These are phyloP conservation scores for Basipetospora sp. DNA, from an alignment of 2,329 filamentous ascomycete genomes.

Conservation along the genomic window DNA sequence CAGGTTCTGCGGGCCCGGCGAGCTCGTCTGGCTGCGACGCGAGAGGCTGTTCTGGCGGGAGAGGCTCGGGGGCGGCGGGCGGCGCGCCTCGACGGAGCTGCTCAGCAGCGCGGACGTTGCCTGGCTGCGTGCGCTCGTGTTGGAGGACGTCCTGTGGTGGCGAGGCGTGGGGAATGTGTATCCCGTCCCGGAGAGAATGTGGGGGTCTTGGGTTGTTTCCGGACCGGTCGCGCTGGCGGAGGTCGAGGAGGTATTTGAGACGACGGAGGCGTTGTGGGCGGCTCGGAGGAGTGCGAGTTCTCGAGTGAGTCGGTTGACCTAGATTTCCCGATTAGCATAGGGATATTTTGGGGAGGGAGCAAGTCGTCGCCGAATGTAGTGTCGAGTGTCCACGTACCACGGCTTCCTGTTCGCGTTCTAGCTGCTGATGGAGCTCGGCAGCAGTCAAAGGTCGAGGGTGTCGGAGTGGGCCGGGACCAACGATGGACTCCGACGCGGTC, in stretches of 20 bases:
- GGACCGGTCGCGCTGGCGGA: conserved; percentile 38
- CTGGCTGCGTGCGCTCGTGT: conserved; percentile 38
- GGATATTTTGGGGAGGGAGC: too few relatives aligned
- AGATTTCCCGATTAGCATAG: conserved; percentile 1
- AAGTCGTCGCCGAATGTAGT: too few relatives aligned
- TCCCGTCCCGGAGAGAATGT: conserved; percentile 41
- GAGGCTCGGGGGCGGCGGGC: conserved; percentile 28
- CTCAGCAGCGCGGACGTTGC: conserved; percentile 23
- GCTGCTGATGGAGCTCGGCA: conserved; percentile 72
- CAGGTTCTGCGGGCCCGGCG: conserved; percentile 20
- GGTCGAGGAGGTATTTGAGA: conserved; percentile 49
- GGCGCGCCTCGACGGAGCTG: conserved; percentile 21
- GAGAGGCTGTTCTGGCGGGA: conserved; percentile 18
- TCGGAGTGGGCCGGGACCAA: conserved; percentile 58
- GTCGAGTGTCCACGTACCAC: conserved; percentile 43
- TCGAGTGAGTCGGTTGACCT: conserved; percentile 86
- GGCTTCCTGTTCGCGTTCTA: conserved; percentile 91
- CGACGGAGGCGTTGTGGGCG: conserved; percentile 51
- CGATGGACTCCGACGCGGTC: conserved; percentile 25
- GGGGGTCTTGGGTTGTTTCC: conserved; percentile 33
- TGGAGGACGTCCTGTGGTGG: conserved; percentile 45
- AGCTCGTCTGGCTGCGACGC: conserved; percentile 35
- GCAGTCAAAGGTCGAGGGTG: conserved; percentile 80
- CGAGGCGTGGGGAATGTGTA: conserved; percentile 42
- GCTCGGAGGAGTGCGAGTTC: conserved; percentile 73